These are phyloP conservation scores for Alternaria hordeiaustralica DNA, from an alignment of 2,329 filamentous ascomycete species.

Conservation along the genomic window DNA sequence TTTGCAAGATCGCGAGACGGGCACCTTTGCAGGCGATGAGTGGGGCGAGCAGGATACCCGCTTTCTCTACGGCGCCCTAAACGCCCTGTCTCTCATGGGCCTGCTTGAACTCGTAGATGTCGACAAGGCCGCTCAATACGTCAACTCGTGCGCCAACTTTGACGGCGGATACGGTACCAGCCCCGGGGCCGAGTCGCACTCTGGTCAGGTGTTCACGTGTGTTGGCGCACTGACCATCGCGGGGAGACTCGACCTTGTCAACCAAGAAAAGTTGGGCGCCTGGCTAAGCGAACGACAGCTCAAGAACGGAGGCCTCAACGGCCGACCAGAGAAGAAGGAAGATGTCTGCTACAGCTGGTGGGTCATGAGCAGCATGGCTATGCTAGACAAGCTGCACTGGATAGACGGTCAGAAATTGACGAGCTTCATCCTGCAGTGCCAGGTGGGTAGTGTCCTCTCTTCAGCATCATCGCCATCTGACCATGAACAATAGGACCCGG, in stretches of 20 bases:
- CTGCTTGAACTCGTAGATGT: slow-evolving; percentile 78
- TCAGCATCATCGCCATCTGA: neutral
- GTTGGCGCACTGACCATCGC: slow-evolving; percentile 86
- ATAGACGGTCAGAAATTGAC: slow-evolving; percentile 83
- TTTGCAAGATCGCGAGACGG: slow-evolving; percentile 80
- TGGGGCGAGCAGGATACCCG: slow-evolving; percentile 97
- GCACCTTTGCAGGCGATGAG: slow-evolving; percentile 91
- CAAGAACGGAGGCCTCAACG: slow-evolving; percentile 86
- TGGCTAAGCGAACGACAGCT: slow-evolving; percentile 96
- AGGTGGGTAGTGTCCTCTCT: slow-evolving; percentile 56
- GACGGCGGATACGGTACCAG: slow-evolving; percentile 92
- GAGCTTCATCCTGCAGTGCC: slow-evolving; percentile 83
- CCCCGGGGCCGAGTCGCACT: slow-evolving; percentile 91
- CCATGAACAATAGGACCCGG: slow-evolving; percentile 64
- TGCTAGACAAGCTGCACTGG: slow-evolving; percentile 89
- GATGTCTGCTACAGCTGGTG: slow-evolving; percentile 99
- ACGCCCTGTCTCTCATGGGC: slow-evolving; percentile 83
- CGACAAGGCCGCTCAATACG: slow-evolving; percentile 77
- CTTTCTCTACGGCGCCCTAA: slow-evolving; percentile 89
- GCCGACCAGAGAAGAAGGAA: slow-evolving; percentile 91
- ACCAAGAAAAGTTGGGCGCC: slow-evolving; percentile 79
- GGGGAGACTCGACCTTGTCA: slow-evolving; percentile 78
- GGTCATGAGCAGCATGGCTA: slow-evolving; percentile 90
- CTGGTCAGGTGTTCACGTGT: slow-evolving; percentile 95
- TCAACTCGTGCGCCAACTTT: slow-evolving; percentile 86